Conservation (phyloP, 768 basidiomycete species). For the Nidula microcarpa region DNA sequence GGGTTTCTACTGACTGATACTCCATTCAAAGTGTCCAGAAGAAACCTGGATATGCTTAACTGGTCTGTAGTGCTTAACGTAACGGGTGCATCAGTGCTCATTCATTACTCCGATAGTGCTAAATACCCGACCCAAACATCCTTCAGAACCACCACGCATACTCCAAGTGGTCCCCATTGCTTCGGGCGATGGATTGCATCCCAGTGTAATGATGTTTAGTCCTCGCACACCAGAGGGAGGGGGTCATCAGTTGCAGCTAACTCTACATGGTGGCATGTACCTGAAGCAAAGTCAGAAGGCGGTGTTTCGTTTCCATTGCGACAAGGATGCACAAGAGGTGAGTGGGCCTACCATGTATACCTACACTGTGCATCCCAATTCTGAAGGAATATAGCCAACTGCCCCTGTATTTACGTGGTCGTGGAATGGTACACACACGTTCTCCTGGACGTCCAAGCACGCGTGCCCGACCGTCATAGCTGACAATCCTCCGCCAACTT, state of each 20-base stretch:
- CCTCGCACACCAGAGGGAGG: too few species aligned
- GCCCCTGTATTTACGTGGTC: constrained; percentile 14
- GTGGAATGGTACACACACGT: constrained; percentile 21
- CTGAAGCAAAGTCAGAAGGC: constrained; percentile 22
- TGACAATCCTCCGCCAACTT: not conserved
- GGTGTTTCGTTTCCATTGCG: constrained; percentile 24
- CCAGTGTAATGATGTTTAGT: too few species aligned
- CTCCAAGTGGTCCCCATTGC: constrained; percentile 31
- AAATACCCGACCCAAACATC: constrained; percentile 26
- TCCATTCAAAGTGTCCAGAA: constrained; percentile 21
- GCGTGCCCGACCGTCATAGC: constrained; percentile 17
- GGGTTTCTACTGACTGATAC: not conserved
- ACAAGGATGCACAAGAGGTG: constrained; percentile 15
- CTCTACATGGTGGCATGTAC: constrained; percentile 25
- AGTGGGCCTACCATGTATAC: not conserved
- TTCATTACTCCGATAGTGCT: constrained; percentile 3
- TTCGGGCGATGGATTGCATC: not conserved
- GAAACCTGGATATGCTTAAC: constrained; percentile 28
- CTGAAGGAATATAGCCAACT: not conserved
- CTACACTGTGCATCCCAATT: not conserved
- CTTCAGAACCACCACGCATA: constrained; percentile 26
- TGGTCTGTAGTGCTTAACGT: constrained; percentile 6
- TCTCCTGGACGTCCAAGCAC: constrained; percentile 18
- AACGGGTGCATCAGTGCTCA: not conserved
- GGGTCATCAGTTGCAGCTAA: constrained; percentile 11